Evolutionary conservation across 768 basidiomycete species (phyloP), one percentile per base, ranked within the genome.

Genomic region (Amanita subjunquillea): DNA sequence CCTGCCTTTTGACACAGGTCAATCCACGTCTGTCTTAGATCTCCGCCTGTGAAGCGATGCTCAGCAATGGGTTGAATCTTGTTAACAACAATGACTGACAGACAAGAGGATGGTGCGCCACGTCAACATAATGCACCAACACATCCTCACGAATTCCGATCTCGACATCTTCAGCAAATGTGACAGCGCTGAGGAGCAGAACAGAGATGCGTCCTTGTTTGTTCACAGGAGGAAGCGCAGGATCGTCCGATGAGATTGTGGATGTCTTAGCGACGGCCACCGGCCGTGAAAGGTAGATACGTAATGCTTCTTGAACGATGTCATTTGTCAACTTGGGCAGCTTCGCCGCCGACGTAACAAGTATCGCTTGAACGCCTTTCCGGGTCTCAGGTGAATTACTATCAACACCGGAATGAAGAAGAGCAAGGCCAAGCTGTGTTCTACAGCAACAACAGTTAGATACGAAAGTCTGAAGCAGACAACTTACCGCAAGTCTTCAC

Each of bases 21-120:
- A 54, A 94, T 86, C 92, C 92, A 96, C 1, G 75, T 75, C 57
- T 80, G 82, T 15, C 80, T 75, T 7, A 76, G 73, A 13, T 70
- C 65, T 20, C 70, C 74, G 56, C 72, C 79, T 79, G 51, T 40
- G 34, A 29, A 41, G n/a, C 4, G 43, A 25, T 25, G 46, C 3
- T 44, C 7, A 27, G 30, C 43, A 15, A 15, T 8, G 38, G 41
- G 52, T 53, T 2, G 10, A 36, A 12, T 29, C 30, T 13, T 27
- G 53, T 4, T 41, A 36, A 6, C 54, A 43, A 29, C 44, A 25
- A 39, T 15, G 50, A 73, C 83, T 56, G 48, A 87, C 87, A 72
- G 45, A 81, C 70, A 40, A 69, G 67, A 6, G 78, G 73, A 67
- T 94, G 91, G 63, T 95, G 90, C 1, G 80, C 80, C 34, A 94